Evolutionary conservation across 176 grass and related monocot genomes (phyloP).

Genomic region (Juncus inflexus): DNA sequence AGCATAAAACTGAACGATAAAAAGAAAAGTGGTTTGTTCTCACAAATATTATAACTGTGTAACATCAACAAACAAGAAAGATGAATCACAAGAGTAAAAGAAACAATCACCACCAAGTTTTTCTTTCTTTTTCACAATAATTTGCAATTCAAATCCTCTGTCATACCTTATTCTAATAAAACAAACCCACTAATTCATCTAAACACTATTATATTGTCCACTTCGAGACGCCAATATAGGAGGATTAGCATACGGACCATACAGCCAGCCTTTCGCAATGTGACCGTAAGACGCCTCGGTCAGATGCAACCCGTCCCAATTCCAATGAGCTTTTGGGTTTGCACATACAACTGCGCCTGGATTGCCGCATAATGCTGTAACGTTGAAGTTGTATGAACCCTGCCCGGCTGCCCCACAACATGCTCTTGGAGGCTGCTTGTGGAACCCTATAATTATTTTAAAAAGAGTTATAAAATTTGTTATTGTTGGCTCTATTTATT

Average conservation of each 20-base stretch:
- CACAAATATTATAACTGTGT: slow-evolving; percentile 1
- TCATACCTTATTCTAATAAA: too few relatives aligned
- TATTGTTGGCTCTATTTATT: too few relatives aligned
- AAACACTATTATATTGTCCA: not conserved
- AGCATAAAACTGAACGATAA: too few relatives aligned
- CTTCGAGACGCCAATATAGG: slow-evolving; percentile 30
- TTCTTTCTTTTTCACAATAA: not conserved
- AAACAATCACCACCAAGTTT: slow-evolving; percentile 30
- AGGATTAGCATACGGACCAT: slow-evolving; percentile 64
- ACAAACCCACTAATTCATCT: not conserved
- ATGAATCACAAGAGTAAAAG: slow-evolving; percentile 1
- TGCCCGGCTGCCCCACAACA: slow-evolving; percentile 53
- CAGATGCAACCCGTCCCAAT: slow-evolving; percentile 67
- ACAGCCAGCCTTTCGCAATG: slow-evolving; percentile 75
- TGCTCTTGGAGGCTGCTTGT: slow-evolving; percentile 45
- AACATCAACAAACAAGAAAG: slow-evolving; percentile 7
- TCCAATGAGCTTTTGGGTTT: slow-evolving; percentile 56
- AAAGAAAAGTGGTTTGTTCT: not conserved
- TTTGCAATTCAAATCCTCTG: slow-evolving; percentile 2
- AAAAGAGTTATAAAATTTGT: too few relatives aligned
- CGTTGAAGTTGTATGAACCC: slow-evolving; percentile 62
- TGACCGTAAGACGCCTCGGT: slow-evolving; percentile 55
- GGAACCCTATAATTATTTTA: slow-evolving; percentile 29
- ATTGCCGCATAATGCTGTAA: slow-evolving; percentile 53
- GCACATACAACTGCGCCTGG: slow-evolving; percentile 36